Evolutionary conservation across 1,139 yeast genomes (phyloP), one percentile per base, ranked within the genome.

Genomic region (Lodderomyces parapsilosis): DNA sequence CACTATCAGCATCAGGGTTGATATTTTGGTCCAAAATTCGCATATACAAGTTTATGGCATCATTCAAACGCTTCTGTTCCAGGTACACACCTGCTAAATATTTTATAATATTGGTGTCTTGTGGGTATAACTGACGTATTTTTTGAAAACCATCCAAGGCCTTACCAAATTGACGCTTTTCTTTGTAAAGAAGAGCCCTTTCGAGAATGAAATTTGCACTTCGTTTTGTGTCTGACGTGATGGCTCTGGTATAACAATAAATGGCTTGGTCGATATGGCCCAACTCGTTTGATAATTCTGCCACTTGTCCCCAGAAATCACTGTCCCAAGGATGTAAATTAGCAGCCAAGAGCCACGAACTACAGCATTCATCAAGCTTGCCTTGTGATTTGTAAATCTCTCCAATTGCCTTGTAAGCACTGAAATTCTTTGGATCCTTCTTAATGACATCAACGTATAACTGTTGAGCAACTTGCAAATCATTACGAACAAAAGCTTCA

Each of bases 371-470:
- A 51, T 82, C 79, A 41, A 76, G 61, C 42, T 85, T 76, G 0
- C 86, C 89, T 46, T 80, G 81, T 43, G 80, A 76, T 46, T 82
- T 79, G 53, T 86, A 86, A 36, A 93, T 88, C 53, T 86, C 95
- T 38, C 96, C 97, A 43, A 93, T 66, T 1, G 94, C 80, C 54
- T 84, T 86, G 62, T 87, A 91, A 0, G 98, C 97, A 45, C 83
- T 78, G 60, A 82, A 84, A 52, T 89, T 88, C 50, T 78, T 78
- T 9, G 87, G 83, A 56, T 93, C 97, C 46, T 78, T 70, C 49
- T 81, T 78, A 50, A 93, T 81, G 8, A 90, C 95, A 53, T 88
- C 91, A 39, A 78, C 73, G 52, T 84, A 85, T 43, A 81, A 62
- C 39, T 76, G 70, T 51, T 83, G 76, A 0, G 98, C 97, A 2